Evolutionary conservation across 2,329 filamentous ascomycete species (phyloP), one percentile per base, ranked within the genome.

Genomic region (Alternaria dauci): DNA sequence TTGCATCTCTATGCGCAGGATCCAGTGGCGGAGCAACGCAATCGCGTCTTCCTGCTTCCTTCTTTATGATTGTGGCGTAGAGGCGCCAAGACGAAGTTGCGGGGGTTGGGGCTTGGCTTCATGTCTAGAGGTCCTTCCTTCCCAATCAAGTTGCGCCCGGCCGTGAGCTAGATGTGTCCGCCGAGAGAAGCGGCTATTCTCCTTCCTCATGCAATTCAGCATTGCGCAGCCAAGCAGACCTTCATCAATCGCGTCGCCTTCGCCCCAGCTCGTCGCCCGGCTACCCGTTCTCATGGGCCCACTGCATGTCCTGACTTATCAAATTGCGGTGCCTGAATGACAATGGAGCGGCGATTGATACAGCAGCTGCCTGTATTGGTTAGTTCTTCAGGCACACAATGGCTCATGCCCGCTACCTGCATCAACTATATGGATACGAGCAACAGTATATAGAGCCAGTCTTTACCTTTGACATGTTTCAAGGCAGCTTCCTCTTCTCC

Each of bases 301-400:
- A 51, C 51, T 57, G 52, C 58, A 55, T 51, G 43, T 41, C 50
- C 26, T 38, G 44, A 36, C 54, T 44, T 55, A 46, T 52, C 46
- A 52, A 42, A 59, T 52, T 39, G 30, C 55, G 42, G 62, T 72
- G 57, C 69, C 69, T 70, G 61, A 60, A 58, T 39, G 50, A 67
- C 55, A 55, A 55, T 55, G 50, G 23, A 44, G 48, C 28, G 20
- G 44, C 16, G 23, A 52, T 47, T 20, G 56, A 34, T 28, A 44
- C 44, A n/a, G 34, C 65, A 71, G 65, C 70, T 72, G 66, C 70
- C 70, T 72, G 54, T 66, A 57, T 30, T 9, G 68, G 68, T 62
- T 70, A 71, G 59, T 34, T 36, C 28, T 36, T 9, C 30, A 20
- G 42, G 48, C 59, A 58, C 48, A 51, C 43, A 41, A 55, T 57